A percentile compares a stretch with the other conserved stretches of the same genome.
These are phyloP conservation scores for Exophiala viscosa DNA, from an alignment of 2,329 filamentous ascomycete genomes.

Conservation along the genomic window DNA sequence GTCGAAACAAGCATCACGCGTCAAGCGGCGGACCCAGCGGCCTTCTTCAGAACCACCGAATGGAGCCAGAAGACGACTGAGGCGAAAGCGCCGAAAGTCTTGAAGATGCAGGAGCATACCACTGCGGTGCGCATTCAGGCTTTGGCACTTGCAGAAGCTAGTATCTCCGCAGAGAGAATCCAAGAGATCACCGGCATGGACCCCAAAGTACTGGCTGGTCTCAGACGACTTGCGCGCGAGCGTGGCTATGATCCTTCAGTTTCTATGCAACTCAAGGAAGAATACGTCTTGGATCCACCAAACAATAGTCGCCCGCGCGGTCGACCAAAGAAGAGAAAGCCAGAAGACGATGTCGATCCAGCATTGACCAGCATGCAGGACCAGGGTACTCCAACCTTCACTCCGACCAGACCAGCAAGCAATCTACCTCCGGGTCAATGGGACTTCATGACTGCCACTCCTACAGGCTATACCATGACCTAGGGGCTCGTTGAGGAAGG, in stretches of 20 bases:
- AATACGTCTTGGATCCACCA: constrained; percentile 29
- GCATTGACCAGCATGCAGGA: constrained; percentile 20
- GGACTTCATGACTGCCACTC: constrained; percentile 28
- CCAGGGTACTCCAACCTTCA: constrained; percentile 12
- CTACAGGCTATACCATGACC: constrained; percentile 25
- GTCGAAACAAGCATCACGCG: constrained; percentile 29
- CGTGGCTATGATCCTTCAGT: constrained; percentile 28
- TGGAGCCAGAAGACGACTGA: constrained; percentile 22
- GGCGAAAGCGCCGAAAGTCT: constrained; percentile 26
- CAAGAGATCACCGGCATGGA: constrained; percentile 30
- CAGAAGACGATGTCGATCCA: constrained; percentile 34
- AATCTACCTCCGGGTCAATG: constrained; percentile 29
- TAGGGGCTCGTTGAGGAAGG: constrained; percentile 2
- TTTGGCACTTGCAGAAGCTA: constrained; percentile 28
- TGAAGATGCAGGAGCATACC: constrained; percentile 28
- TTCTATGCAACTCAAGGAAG: constrained; percentile 30
- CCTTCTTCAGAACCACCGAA: constrained; percentile 25
- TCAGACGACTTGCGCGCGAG: constrained; percentile 27
- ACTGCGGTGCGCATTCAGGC: constrained; percentile 29
- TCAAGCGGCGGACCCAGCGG: constrained; percentile 28
- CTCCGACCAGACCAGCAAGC: constrained; percentile 9
- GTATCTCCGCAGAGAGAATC: constrained; percentile 28
- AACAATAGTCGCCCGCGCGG: constrained; percentile 26
- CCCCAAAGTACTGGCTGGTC: constrained; percentile 26
- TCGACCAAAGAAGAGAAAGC: constrained; percentile 29